Evolutionary conservation across 139 green algal genomes (phyloP).

Genomic region (Micractinium sp.): DNA sequence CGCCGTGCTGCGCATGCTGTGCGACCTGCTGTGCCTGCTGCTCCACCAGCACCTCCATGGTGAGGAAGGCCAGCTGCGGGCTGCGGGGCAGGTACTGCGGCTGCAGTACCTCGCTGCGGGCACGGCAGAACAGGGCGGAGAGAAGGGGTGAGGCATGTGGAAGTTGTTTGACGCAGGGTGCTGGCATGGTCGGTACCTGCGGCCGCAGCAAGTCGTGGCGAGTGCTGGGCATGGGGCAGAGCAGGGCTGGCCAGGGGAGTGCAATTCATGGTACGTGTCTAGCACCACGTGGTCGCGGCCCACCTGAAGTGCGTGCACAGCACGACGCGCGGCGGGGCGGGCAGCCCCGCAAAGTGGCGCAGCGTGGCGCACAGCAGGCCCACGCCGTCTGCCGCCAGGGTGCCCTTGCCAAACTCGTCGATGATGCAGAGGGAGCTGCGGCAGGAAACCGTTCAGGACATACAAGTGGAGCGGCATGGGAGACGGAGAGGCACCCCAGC

Average conservation of each 20-base stretch:
- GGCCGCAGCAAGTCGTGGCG: not conserved
- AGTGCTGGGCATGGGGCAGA: not conserved
- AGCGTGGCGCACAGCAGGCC: constrained; percentile 76
- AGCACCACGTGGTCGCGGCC: not conserved
- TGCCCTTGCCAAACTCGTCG: constrained; percentile 98
- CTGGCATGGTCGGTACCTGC: too few relatives aligned
- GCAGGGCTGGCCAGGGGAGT: not conserved
- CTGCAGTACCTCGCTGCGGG: constrained; percentile 25
- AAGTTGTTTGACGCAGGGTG: too few relatives aligned
- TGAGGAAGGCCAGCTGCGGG: constrained; percentile 66
- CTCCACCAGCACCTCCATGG: constrained; percentile 72
- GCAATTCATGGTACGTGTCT: not conserved
- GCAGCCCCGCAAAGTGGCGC: constrained; percentile 47
- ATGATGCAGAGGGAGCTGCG: constrained; percentile 85
- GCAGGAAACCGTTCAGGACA: too few relatives aligned
- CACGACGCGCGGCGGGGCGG: constrained; percentile 52
- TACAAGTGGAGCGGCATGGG: too few relatives aligned
- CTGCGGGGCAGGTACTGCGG: constrained; percentile 37
- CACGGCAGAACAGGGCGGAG: not conserved
- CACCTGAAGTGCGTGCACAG: constrained; percentile 82
- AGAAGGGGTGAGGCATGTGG: not conserved
- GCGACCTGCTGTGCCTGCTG: not conserved
- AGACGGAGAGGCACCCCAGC: too few relatives aligned
- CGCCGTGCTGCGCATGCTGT: not conserved
- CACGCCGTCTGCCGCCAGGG: constrained; percentile 80